A percentile compares a stretch with the other conserved stretches of the same genome.
Conservation (phyloP, 1,284 basidiomycete genomes). For the Phellinidium pouzarii region DNA sequence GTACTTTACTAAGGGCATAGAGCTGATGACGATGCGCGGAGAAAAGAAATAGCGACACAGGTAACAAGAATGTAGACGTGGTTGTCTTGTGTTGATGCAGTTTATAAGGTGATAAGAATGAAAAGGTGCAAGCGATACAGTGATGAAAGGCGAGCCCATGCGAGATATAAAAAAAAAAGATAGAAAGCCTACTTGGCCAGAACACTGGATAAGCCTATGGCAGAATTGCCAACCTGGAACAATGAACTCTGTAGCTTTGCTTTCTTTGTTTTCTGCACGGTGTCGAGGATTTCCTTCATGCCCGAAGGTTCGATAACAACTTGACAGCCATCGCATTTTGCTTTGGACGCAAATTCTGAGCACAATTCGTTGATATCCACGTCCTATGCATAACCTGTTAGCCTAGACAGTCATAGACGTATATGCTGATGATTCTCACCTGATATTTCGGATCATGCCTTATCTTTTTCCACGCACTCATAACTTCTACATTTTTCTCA, state of each 20-base stretch:
- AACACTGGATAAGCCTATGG: not conserved
- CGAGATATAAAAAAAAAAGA: not conserved
- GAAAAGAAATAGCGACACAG: not conserved
- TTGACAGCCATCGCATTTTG: conserved; percentile 73
- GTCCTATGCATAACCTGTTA: conserved; percentile 38
- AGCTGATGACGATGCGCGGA: not conserved
- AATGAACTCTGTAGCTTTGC: conserved; percentile 9
- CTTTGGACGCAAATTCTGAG: conserved; percentile 69
- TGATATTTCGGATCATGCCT: conserved; percentile 67
- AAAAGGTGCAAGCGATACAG: not conserved
- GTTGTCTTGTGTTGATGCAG: not conserved
- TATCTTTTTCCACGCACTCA: conserved; percentile 69
- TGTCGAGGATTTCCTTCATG: conserved; percentile 57
- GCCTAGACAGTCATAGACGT: conserved; percentile 7
- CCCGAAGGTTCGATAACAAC: conserved; percentile 69
- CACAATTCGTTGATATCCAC: conserved; percentile 71
- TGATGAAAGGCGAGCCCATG: not conserved
- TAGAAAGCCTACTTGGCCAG: not conserved
- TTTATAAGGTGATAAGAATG: not conserved
- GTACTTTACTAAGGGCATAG: not conserved
- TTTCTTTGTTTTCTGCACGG: conserved; percentile 28
- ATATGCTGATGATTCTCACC: conserved; percentile 31
- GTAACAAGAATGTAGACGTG: not conserved
- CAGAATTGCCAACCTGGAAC: conserved; percentile 4
- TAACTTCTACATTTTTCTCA: conserved; percentile 66